Base-by-base conservation (phyloP, 1,284 basidiomycete genomes). In the Afroboletus lepidellus region DNA sequence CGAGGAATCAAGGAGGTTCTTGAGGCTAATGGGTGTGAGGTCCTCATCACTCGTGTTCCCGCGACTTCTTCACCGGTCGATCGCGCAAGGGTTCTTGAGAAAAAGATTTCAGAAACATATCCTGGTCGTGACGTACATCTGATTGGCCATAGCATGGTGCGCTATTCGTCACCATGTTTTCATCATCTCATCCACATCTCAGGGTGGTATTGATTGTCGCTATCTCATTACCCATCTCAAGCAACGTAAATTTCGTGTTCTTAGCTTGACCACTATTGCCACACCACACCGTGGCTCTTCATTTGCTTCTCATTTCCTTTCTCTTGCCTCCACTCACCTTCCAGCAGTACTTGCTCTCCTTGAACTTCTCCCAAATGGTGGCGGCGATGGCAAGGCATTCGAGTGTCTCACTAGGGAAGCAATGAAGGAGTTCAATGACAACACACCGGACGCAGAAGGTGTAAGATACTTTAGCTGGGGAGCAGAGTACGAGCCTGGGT, bases 391-490 rank as follows among this genome's bases (percentile, higher is more conserved):
- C 5, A 85, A 84, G 55, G 95, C 95, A 3, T 98, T 98, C 59
- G 85, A 92, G 63, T 88, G 81, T 48, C 81, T 98, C 41, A 94
- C 93, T 0, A 72, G 87, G n/a, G 83, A 86, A 34, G 85, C 84
- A 53, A 98, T 98, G 94, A 79, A 78, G 32, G 73, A 79, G 53
- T 98, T 98, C 73, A 98, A 98, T 66, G 81, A 88, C 53, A 77
- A 86, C 37, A 92, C 91, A 0, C 86, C 89, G 0, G 86, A 98
- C 62, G 79, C 85, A 1, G 75, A 79, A 0, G 81, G 81, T 27
- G 88, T 97, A 51, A 79, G 82, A 57, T 98, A 98, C 71, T 95
- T 90, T 63, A 93, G 90, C 62, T 98, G 93, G 90, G 95, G 95
- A 11, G 94, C 95, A 5, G 78, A 78, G 21, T 95, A 94, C 67